These are phyloP conservation scores for Malassezia sympodialis DNA, from an alignment of 1,284 basidiomycete genomes.

Conservation along the genomic window DNA sequence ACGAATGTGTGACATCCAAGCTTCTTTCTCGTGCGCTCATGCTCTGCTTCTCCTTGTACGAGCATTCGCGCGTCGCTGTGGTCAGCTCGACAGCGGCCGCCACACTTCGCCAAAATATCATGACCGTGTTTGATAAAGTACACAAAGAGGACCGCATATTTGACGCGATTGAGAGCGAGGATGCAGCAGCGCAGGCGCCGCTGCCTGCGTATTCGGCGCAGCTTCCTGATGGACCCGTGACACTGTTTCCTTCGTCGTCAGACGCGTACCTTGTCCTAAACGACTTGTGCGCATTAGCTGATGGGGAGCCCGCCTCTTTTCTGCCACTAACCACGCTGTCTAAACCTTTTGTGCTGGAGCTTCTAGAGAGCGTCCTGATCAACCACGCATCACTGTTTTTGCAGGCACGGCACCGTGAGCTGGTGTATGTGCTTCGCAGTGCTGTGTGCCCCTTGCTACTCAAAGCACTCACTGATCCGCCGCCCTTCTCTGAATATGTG, in stretches of 20 bases:
- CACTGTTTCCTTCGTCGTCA: slow-evolving; percentile 65
- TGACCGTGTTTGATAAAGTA: slow-evolving; percentile 95
- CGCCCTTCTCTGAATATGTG: slow-evolving; percentile 74
- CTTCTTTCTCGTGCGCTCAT: slow-evolving; percentile 57
- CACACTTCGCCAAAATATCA: slow-evolving; percentile 86
- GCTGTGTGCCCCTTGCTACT: slow-evolving; percentile 82
- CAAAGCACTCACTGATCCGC: slow-evolving; percentile 61
- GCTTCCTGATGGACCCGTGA: slow-evolving; percentile 31
- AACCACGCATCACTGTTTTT: slow-evolving; percentile 78
- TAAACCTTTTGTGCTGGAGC: slow-evolving; percentile 85
- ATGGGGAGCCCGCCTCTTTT: slow-evolving; percentile 63
- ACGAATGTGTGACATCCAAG: slow-evolving; percentile 31
- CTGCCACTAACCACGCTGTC: slow-evolving; percentile 73
- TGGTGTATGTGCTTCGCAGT: slow-evolving; percentile 71
- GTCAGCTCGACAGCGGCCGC: slow-evolving; percentile 95
- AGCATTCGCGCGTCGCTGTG: slow-evolving; percentile 76
- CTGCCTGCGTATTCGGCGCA: slow-evolving; percentile 35
- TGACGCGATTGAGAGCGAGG: slow-evolving; percentile 35
- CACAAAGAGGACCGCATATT: slow-evolving; percentile 59
- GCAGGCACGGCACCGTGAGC: slow-evolving; percentile 57
- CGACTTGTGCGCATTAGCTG: slow-evolving; percentile 43
- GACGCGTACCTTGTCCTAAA: slow-evolving; percentile 66
- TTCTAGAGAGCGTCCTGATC: slow-evolving; percentile 90
- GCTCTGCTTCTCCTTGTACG: slow-evolving; percentile 85
- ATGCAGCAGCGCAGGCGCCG: slow-evolving; percentile 37